Base-by-base conservation (phyloP, 345 rosid species). In the Hypericum perforatum region DNA sequence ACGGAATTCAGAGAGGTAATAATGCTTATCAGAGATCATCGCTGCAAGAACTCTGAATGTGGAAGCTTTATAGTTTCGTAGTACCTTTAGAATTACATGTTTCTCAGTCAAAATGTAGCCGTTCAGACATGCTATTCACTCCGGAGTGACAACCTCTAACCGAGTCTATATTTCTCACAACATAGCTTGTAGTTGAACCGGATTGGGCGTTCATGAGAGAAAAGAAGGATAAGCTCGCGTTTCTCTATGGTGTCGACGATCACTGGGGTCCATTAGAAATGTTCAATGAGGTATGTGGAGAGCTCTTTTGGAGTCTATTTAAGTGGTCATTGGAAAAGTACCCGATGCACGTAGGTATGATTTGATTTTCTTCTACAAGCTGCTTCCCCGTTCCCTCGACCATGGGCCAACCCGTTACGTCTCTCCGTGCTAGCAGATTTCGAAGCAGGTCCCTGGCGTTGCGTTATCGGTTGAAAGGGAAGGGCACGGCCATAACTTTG, bases 211-310 rank as follows among this genome's bases (percentile, higher is more conserved):
- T 80, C 57, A 65, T 84, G 78, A 80, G 78, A 74, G 77, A 64
- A 62, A 78, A 74, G 52, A 57, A 61, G 65, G 63, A 56, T 51
- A 86, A 77, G 65, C 69, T 90, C 32, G 69, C 86, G 49, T 80
- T 84, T 68, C 63, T 90, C 68, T 90, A 67, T 61, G 90, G 91
- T 43, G 60, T 63, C 37, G 85, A 82, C 60, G 97, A 84, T 71
- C 95, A 86, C 60, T 90, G 95, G 95, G 95, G 90, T 46, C 90
- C 97, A 0, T 40, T 82, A 56, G 67, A 84, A 57, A 74, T 84
- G 79, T 74, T 75, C 41, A 81, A 84, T 63, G 89, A 90, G 92
- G 95, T 85, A 58, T 61, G 58, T 46, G 22, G 50, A 22, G 4
- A 22, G 1, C 4, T 22, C 32, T 22, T 22, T 22, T 22, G 4